A percentile compares a stretch with the other conserved stretches of the same genome.
These are phyloP conservation scores for Desmodesmus armatus DNA, from an alignment of 139 green algal species.

Conservation along the genomic window DNA sequence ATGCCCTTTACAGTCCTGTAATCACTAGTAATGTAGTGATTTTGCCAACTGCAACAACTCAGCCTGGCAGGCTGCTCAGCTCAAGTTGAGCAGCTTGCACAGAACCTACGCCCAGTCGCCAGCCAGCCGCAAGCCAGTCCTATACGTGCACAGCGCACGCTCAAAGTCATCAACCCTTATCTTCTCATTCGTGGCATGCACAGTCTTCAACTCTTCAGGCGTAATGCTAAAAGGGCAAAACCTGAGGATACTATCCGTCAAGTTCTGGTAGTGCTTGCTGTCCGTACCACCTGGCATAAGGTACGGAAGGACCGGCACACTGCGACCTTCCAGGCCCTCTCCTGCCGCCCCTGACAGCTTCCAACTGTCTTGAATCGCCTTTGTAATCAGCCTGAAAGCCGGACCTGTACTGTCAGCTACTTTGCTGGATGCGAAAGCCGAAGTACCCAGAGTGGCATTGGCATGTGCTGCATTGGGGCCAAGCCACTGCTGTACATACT, in stretches of 20 bases:
- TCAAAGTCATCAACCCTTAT: conserved; percentile 12
- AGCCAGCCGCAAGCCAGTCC: neutral
- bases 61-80: neutral
- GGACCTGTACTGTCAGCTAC: neutral
- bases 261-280: conserved; percentile 61
- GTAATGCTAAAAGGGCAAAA: neutral
- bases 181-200: conserved; percentile 31
- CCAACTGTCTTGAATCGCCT: no score
- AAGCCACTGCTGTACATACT: no score
- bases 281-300: conserved; percentile 59
- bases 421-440: conserved; percentile 48
- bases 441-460: conserved; percentile 37
- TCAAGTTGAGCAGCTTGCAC: neutral
- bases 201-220: neutral
- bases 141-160: conserved; percentile 17
- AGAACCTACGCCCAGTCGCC: no score
- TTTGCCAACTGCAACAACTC: neutral
- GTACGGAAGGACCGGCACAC: conserved; percentile 20
- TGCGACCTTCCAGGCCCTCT: no score
- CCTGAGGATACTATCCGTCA: conserved; percentile 36
- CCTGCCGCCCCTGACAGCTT: no score
- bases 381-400: conserved; percentile 47
- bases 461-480: neutral
- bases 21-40: neutral
- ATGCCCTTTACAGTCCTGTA: no score